phyloP scores from a whole-genome alignment of 805 yeast species.

The Barnettozyma pratensis region DNA sequence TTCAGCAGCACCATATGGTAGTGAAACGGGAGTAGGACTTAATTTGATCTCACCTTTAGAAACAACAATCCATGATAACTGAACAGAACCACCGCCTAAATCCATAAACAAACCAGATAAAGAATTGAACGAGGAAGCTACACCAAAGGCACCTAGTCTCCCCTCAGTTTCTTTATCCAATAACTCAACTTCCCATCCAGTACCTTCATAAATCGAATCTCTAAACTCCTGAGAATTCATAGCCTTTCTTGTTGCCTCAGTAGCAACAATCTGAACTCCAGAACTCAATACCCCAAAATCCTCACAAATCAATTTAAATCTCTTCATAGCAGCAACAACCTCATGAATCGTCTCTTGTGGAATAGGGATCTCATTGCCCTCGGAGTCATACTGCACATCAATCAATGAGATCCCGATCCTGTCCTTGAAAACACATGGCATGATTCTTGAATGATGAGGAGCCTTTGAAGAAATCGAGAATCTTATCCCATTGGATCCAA shows the following conservation, averaged over 20 bases:
- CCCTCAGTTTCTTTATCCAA: conserved; percentile 63
- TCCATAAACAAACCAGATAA: conserved; percentile 68
- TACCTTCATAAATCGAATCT: conserved; percentile 47
- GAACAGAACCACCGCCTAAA: conserved; percentile 68
- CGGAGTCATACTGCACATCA: conserved; percentile 48
- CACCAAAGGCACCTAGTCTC: conserved; percentile 64
- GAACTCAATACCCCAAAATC: conserved; percentile 65
- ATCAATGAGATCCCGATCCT: conserved; percentile 64
- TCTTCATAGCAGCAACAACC: conserved; percentile 55
- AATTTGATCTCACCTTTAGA: conserved; percentile 48
- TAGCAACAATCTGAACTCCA: conserved; percentile 63
- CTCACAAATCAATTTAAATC: conserved; percentile 65
- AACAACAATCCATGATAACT: conserved; percentile 63
- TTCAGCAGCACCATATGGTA: conserved; percentile 75
- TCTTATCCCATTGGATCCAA: conserved; percentile 72
- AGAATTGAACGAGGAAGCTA: conserved; percentile 65
- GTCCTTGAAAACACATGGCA: conserved; percentile 77
- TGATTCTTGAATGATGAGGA: conserved; percentile 63
- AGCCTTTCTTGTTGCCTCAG: conserved; percentile 72
- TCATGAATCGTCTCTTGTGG: conserved; percentile 54
- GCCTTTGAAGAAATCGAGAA: conserved; percentile 69
- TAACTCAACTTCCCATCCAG: conserved; percentile 62
- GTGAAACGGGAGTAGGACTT: conserved; percentile 52
- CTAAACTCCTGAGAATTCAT: conserved; percentile 56
- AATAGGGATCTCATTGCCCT: conserved; percentile 43